Percentiles rank a stretch among this genome's conserved stretches.
phyloP scores from a whole-genome alignment of 805 yeast species.

The Pichia scutulata region DNA sequence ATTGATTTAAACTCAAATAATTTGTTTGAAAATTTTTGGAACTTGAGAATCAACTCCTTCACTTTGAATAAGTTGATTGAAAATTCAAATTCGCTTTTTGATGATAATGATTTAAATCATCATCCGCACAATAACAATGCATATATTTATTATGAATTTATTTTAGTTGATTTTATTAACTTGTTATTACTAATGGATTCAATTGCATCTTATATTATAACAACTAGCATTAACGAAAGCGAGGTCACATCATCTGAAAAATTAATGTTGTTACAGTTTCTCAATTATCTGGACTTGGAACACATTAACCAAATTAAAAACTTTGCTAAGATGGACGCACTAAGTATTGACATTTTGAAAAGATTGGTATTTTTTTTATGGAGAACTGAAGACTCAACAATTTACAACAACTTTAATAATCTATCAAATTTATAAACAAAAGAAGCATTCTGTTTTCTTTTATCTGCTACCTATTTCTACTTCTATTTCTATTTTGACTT shows the following conservation, averaged over 20 bases:
- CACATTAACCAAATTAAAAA: too few relatives aligned
- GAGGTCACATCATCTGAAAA: neutral
- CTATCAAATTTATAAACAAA: neutral
- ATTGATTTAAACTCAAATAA: neutral
- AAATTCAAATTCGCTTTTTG: neutral
- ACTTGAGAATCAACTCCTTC: neutral
- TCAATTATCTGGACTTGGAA: neutral
- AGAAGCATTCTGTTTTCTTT: neutral
- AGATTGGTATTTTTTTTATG: constrained; percentile 4
- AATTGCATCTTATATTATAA: neutral
- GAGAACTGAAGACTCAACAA: constrained; percentile 4
- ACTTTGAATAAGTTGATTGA: neutral
- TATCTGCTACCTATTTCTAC: neutral
- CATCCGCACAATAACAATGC: neutral
- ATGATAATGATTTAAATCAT: too few relatives aligned
- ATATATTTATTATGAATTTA: neutral
- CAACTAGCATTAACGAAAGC: neutral
- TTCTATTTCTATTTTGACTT: constrained; percentile 12
- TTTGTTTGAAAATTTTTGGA: neutral
- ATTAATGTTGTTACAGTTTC: neutral
- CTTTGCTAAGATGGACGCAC: neutral
- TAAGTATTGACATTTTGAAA: neutral
- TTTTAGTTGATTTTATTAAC: neutral
- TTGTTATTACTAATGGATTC: neutral
- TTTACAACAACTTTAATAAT: neutral